Evolutionary conservation across 768 basidiomycete species (phyloP), one percentile per base, ranked within the genome.

Genomic region (Leccinum olivaceopallidum): DNA sequence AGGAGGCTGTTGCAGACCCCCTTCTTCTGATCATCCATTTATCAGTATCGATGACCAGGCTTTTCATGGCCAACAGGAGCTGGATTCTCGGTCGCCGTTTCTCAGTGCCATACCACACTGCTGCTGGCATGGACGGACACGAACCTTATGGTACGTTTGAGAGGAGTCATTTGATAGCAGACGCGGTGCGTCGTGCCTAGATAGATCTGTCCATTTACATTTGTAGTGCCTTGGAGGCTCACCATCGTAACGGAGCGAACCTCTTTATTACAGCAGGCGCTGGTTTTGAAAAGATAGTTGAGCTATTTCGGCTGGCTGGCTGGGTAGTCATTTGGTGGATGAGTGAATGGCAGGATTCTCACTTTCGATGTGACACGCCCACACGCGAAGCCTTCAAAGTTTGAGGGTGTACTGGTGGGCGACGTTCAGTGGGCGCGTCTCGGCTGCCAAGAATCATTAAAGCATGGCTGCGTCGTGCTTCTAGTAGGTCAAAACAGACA

Each of bases 1-100:
- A 48, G 14, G 13, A 53, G 36, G 60, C 24, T 37, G 13, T 22
- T 63, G 44, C 60, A 53, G 36, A 63, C 51, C 6, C 34, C 50
- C 28, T 47, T 61, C 13, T 30, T 62, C 34, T 62, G 30, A 62
- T 42, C 48, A 61, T 42, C 37, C 30, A 28, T 7, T 50, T 51
- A 8, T 48, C 36, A 37, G 39, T 16, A 13, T 53, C 4, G 24
- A n/a, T 32, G 52, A 53, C n/a, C 2, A 49, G 24, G 4, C 9
- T 14, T 36, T 60, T 49, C 24, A 13, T 39, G 28, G 14, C 9
- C 22, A 14, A 3, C 22, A 28, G 28, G 42, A n/a, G 58, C 51
- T 37, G 34, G 51, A 42, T 37, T 42, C 30, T 24, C 34, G 14
- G 60, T 53, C 13, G 6, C n/a, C 9, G 34, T 26, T 28, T 34